Evolutionary conservation across 352 stramenopile genomes (phyloP).

Genomic region (Phytophthora foliorum): DNA sequence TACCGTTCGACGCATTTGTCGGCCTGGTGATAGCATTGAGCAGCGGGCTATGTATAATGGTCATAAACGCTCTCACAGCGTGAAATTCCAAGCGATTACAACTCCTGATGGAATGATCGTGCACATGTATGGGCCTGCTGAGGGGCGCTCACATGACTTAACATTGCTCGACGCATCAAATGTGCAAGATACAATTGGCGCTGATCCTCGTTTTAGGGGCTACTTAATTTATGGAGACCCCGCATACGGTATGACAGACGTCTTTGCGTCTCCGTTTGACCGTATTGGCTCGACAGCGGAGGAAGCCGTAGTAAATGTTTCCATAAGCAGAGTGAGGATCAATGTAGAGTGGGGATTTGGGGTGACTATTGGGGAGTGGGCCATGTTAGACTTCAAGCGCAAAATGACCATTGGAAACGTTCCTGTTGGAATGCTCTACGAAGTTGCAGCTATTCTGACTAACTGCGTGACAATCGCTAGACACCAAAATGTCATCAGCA

Average conservation of each 20-base stretch:
- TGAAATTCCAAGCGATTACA: constrained; percentile 5
- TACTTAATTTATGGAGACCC: constrained; percentile 16
- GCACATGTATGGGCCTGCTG: neutral
- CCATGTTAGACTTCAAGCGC: constrained; percentile 12
- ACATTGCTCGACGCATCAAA: neutral
- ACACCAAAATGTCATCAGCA: constrained; percentile 4
- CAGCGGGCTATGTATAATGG: constrained; percentile 5
- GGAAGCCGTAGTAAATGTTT: neutral
- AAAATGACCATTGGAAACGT: constrained; percentile 13
- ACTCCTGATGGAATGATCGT: constrained; percentile 3
- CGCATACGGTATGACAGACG: constrained; percentile 4
- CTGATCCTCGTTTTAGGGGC: neutral
- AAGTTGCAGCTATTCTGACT: constrained; percentile 4
- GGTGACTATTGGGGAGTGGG: constrained; percentile 5
- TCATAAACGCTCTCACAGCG: constrained; percentile 1
- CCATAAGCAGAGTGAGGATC: constrained; percentile 1
- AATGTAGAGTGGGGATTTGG: neutral
- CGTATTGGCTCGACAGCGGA: neutral
- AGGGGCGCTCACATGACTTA: constrained; percentile 1
- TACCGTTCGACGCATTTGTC: constrained; percentile 4
- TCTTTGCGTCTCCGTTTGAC: constrained; percentile 15
- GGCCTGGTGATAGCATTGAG: neutral
- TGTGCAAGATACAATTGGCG: neutral
- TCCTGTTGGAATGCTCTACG: constrained; percentile 6
- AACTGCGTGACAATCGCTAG: constrained; percentile 11